A percentile compares a stretch with the other conserved stretches of the same genome.
phyloP scores from a whole-genome alignment of 2,329 filamentous ascomycete genomes.

The Chrysoporthe puriensis region DNA sequence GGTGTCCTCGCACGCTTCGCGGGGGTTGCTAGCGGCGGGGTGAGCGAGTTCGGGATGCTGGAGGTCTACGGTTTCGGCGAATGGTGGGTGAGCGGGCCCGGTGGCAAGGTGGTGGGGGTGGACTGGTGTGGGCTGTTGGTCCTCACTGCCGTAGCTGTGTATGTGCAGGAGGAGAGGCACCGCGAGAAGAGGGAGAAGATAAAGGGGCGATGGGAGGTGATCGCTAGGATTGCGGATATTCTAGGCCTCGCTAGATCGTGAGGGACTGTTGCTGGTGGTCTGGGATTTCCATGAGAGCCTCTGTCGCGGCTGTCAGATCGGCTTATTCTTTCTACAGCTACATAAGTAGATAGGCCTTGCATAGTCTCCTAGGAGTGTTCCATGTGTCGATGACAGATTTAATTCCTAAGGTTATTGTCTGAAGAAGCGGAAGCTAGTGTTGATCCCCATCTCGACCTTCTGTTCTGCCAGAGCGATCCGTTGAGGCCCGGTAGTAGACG shows the following conservation, averaged over 20 bases:
- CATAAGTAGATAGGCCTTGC: no score
- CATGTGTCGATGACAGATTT: no score
- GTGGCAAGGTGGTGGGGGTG: background rate
- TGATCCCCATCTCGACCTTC: no score
- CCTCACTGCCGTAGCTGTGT: conserved; percentile 12
- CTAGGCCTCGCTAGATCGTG: background rate
- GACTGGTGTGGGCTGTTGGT: conserved; percentile 17
- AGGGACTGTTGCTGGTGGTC: background rate
- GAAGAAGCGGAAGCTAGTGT: no score
- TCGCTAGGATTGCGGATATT: background rate
- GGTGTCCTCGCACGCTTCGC: conserved; percentile 14
- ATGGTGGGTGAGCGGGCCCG: background rate
- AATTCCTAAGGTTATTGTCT: no score
- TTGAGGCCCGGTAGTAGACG: background rate
- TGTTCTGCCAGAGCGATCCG: no score
- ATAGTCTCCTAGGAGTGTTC: no score
- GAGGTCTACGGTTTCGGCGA: conserved; percentile 15
- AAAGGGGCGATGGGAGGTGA: background rate
- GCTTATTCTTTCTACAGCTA: no score
- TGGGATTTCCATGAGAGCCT: background rate
- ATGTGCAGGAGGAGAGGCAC: conserved; percentile 17
- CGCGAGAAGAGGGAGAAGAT: conserved; percentile 10
- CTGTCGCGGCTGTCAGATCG: no score
- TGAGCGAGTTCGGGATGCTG: conserved; percentile 14
- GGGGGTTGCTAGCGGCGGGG: conserved; percentile 3